Base-by-base conservation (phyloP, 805 yeast species). In the Starmerella asiatica region DNA sequence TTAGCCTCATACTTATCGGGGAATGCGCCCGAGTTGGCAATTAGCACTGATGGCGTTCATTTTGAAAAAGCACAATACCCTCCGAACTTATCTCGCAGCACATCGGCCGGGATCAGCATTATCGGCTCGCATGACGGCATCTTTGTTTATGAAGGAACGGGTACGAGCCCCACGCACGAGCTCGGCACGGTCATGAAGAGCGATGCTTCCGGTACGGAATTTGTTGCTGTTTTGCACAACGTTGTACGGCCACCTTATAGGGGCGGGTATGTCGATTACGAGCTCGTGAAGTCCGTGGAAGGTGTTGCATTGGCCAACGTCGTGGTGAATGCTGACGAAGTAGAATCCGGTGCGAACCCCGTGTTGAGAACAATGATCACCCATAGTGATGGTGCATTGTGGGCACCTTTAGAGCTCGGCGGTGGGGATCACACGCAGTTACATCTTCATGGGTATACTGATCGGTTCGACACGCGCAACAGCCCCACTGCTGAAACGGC, bases 401-500 rank as follows among this genome's bases (percentile, higher is more conserved):
- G 97, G 96, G 58, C 66, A 4, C 74, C 64, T 43, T 50, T 91
- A 16, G 88, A 96, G 4, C 96, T 96, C 5, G 43, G 60, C 1
- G 63, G 58, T 14, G 68, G 71, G 4, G 50, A 75, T 14, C 18
- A 21, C 14, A 68, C 67, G 2, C 67, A 72, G 34, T 69, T 88
- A 51, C 79, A 88, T 55, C 59, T 88, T 34, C 96, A 85, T 56
- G 93, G 97, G 0, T 86, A 71, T 57, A 86, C 96, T 1, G 96
- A 88, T 57, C 68, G 95, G 47, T 61, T 62, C 3, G 96, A 86
- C 56, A 69, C 71, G 40, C 70, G 94, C 51, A 96, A 88, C 54
- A 78, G 93, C 0, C 82, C 65, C 50, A 79, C 93, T 0, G 85
- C 97, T 0, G 75, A 82, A 0, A 78, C 94, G 8, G 97, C 97